Percentiles rank a stretch among this genome's conserved stretches.
Evolutionary conservation across 768 basidiomycete genomes (phyloP).

Genomic region (Mycena galericulata): DNA sequence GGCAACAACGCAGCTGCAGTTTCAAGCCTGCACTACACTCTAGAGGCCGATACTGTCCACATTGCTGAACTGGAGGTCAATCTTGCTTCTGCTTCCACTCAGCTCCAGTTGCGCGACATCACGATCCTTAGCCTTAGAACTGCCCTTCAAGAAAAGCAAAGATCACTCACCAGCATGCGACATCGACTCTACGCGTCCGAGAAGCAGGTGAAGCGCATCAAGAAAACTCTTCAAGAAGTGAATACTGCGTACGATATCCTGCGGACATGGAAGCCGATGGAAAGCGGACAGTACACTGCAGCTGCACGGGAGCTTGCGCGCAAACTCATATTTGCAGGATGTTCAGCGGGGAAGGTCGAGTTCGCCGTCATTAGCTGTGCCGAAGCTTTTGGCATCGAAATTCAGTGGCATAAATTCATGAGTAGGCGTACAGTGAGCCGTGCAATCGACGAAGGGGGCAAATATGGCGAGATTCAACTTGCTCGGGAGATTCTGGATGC

Average conservation of each 20-base stretch:
- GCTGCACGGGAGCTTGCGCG: neutral
- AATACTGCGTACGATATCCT: neutral
- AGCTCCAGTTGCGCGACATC: neutral
- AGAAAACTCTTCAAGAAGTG: neutral
- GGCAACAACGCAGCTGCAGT: neutral
- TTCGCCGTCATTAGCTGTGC: neutral
- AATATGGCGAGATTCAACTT: slow-evolving; percentile 25
- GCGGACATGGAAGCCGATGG: neutral
- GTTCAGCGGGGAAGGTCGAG: neutral
- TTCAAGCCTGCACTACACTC: neutral
- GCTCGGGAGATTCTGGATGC: slow-evolving; percentile 14
- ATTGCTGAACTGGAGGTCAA: neutral
- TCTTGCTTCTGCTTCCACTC: neutral
- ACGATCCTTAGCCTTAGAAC: neutral
- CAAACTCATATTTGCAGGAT: neutral
- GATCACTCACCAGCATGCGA: neutral
- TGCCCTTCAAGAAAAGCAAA: neutral
- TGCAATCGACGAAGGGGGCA: slow-evolving; percentile 22
- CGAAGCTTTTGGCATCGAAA: neutral
- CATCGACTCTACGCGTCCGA: neutral
- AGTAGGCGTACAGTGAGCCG: slow-evolving; percentile 20
- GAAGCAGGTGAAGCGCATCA: neutral
- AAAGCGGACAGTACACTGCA: neutral
- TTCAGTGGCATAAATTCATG: slow-evolving; percentile 13
- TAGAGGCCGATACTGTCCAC: neutral